Percentiles rank a stretch among this genome's conserved stretches.
phyloP scores from a whole-genome alignment of 306 rosid species.

The Cajanus cajan region DNA sequence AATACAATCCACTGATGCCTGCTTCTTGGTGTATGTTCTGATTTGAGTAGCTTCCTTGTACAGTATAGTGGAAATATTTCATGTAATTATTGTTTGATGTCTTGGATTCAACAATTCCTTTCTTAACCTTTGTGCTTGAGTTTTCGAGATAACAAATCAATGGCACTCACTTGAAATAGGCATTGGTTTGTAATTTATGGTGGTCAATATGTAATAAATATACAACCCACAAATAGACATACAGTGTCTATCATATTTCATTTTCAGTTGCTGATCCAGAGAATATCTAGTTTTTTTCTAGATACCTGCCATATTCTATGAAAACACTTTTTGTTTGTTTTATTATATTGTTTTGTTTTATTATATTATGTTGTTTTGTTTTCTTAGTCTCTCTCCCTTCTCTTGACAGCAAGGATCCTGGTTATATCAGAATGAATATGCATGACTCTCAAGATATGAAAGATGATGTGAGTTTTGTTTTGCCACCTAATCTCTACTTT shows the following conservation, averaged over 20 bases:
- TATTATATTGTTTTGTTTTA: background rate
- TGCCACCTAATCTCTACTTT: background rate
- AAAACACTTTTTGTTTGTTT: constrained; percentile 19
- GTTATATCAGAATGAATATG: constrained; percentile 70
- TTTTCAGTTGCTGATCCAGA: background rate
- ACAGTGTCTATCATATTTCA: background rate
- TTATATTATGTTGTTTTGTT: constrained; percentile 15
- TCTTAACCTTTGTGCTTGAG: constrained; percentile 8
- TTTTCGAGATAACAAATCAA: background rate
- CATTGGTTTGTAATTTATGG: background rate
- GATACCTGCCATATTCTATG: background rate
- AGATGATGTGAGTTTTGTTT: constrained; percentile 69
- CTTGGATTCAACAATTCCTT: constrained; percentile 11
- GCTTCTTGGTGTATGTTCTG: constrained; percentile 23
- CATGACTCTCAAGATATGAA: constrained; percentile 68
- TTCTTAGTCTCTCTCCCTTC: background rate
- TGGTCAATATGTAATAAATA: background rate
- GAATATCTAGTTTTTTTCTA: constrained; percentile 19
- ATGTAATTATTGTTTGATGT: background rate
- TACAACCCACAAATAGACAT: background rate
- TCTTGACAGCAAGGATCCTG: constrained; percentile 92
- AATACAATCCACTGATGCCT: background rate
- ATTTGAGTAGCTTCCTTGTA: background rate
- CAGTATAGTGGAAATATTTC: background rate
- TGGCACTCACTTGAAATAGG: background rate